phyloP scores from a whole-genome alignment of 305 asterid genomes.

The Fraxinus latifolia region DNA sequence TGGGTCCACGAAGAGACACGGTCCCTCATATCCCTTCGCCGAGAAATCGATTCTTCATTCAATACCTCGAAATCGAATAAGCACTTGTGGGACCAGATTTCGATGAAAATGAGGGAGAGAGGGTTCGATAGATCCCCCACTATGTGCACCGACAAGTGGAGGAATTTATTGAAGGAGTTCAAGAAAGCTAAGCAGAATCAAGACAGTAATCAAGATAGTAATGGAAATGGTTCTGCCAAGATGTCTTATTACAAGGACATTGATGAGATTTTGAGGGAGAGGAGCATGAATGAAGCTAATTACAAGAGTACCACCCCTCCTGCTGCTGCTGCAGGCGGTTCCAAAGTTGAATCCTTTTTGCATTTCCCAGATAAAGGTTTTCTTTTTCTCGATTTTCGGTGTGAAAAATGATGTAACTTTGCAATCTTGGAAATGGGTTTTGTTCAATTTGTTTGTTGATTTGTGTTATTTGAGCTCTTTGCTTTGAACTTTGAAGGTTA shows the following conservation, averaged over 20 bases:
- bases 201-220: constrained; percentile 24
- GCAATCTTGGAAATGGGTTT: not conserved
- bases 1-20: constrained; percentile 89
- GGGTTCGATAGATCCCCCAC: constrained; percentile 93
- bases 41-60: constrained; percentile 65
- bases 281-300: constrained; percentile 44
- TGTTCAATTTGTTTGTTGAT: not conserved
- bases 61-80: constrained; percentile 86
- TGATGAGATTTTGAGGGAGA: constrained; percentile 65
- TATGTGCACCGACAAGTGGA: constrained; percentile 93
- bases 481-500: not conserved
- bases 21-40: constrained; percentile 56
- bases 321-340: constrained; percentile 12
- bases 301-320: constrained; percentile 37
- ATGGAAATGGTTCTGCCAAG: constrained; percentile 48
- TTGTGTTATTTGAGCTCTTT: not conserved
- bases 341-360: constrained; percentile 64
- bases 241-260: constrained; percentile 64
- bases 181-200: constrained; percentile 59
- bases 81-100: constrained; percentile 86
- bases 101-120: constrained; percentile 80
- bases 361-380: constrained; percentile 66
- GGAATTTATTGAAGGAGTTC: constrained; percentile 68
- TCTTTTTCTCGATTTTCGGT: not conserved
- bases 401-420: not conserved